Base-by-base conservation (phyloP, 176 grass and related monocot species). In the Eragrostis nindensis region DNA sequence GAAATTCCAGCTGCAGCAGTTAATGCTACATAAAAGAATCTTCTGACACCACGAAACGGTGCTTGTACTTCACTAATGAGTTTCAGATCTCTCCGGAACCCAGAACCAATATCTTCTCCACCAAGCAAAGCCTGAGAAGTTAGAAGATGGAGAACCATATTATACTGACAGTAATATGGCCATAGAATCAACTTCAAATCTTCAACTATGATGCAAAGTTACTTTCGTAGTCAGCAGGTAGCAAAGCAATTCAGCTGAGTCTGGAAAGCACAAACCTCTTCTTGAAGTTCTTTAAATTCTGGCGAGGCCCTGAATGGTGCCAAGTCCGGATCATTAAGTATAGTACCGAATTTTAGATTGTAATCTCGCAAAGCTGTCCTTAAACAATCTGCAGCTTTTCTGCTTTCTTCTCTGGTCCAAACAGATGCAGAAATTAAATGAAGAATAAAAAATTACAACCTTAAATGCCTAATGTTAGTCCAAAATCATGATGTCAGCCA, bases 41-140 rank as follows among this genome's bases (percentile, higher is more conserved):
- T 98, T 80, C 96, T 82, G 45, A 98, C 96, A 78, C 92, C 92
- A 82, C 96, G 88, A 84, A 98, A 98, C 72, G 96, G 96, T 76
- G 90, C 90, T 67, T 90, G 96, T 84, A 98, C 96, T 92, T 98
- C 96, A 91, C 96, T 94, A 78, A 95, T 98, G 49, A 98, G 88
- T 83, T 98, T 95, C n/a, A 98, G 75, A 36, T 95, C 96, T 77
- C 96, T 93, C 80, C 79, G 84, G 63, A 98, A 98, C 18, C 96
- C 90, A 64, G 84, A 98, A 53, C 92, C 96, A 87, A 98, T 87
- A 78, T 93, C 88, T 85, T 95, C 88, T 77, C 92, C 88, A 73
- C 92, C 96, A 68, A 75, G 86, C 73, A 91, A 95, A 84, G 92
- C 96, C 96, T 98, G 52, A 80, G 29, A 71, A 52, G 32, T 71